Percentiles rank a stretch among this genome's conserved stretches.
These are phyloP conservation scores for Sisymbrium altissimum DNA, from an alignment of 345 rosid species.

Conservation along the genomic window DNA sequence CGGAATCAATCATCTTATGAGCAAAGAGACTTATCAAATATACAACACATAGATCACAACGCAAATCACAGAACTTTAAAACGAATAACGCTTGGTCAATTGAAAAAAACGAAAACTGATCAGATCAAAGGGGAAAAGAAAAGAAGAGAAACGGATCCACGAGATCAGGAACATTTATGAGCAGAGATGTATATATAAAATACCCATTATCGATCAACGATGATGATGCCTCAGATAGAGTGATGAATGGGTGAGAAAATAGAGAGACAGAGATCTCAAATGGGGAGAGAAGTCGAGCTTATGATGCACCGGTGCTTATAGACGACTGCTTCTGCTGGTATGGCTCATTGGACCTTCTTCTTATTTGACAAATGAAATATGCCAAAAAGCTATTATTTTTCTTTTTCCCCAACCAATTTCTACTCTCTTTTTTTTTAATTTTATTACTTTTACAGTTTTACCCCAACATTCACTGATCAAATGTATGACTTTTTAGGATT, in stretches of 20 bases:
- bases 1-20: conserved; percentile 11
- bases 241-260: not conserved
- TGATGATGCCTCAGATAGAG: conserved; percentile 1
- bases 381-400: conserved; percentile 18
- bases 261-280: conserved; percentile 24
- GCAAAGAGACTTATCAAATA: conserved; percentile 18
- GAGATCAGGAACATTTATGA: conserved; percentile 37
- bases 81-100: conserved; percentile 19
- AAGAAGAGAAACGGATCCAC: conserved; percentile 37
- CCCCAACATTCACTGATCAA: not conserved
- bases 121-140: too few relatives aligned
- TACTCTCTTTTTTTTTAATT: not conserved
- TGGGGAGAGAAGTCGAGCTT: not conserved
- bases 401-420: conserved; percentile 17
- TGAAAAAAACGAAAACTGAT: conserved; percentile 22
- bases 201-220: conserved; percentile 32
- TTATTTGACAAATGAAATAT: conserved; percentile 20
- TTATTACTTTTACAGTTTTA: not conserved
- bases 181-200: conserved; percentile 5
- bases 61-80: conserved; percentile 13
- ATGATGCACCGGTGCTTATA: conserved; percentile 18
- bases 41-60: conserved; percentile 15
- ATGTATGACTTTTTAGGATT: not conserved
- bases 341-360: conserved; percentile 28
- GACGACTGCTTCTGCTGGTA: conserved; percentile 28